Evolutionary conservation across 106 monocot genomes (phyloP).

Genomic region (Apostasia ramifera): DNA sequence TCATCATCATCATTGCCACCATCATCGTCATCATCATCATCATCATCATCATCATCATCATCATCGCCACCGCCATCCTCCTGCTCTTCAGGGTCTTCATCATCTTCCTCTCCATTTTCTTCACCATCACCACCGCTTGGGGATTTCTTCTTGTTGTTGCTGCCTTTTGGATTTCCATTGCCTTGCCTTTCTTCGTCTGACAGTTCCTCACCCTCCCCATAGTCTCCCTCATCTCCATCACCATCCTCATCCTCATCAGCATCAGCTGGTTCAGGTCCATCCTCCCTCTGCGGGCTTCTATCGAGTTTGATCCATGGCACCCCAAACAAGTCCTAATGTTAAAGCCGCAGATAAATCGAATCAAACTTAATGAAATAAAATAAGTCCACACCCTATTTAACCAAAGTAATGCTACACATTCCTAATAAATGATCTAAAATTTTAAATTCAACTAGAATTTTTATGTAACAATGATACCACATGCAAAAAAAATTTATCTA

Average conservation of each 20-base stretch:
- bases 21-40: neutral
- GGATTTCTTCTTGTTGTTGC: neutral
- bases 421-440: too few species aligned
- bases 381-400: too few species aligned
- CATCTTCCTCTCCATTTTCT: too few species aligned
- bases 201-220: neutral
- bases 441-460: too few species aligned
- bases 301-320: too few species aligned
- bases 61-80: neutral
- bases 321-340: too few species aligned
- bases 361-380: too few species aligned
- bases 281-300: neutral
- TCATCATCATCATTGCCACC: neutral
- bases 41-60: neutral
- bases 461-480: too few species aligned
- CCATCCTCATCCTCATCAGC: neutral
- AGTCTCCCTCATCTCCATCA: slow-evolving; percentile 1
- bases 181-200: slow-evolving; percentile 1
- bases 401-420: too few species aligned
- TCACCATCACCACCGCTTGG: neutral
- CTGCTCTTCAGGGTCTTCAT: too few species aligned
- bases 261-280: slow-evolving; percentile 1
- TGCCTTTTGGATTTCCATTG: slow-evolving; percentile 1
- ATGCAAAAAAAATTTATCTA: too few species aligned
- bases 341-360: too few species aligned